Conservation (phyloP, 192 early-diverging fungal species). For the Cladochytrium replicatum region DNA sequence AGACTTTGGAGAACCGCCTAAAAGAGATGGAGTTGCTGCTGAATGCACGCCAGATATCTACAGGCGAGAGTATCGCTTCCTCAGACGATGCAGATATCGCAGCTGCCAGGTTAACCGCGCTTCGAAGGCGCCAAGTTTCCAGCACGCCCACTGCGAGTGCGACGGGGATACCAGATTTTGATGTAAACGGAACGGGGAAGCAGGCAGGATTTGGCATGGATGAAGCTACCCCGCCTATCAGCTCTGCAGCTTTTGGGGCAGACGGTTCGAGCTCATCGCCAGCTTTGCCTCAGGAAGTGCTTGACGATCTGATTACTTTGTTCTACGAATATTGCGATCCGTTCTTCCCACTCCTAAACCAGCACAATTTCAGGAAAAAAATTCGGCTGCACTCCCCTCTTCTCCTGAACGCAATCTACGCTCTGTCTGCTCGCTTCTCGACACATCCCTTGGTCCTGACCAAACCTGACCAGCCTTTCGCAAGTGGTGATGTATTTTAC, state of each 20-base stretch:
- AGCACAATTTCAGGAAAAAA: conserved; percentile 14
- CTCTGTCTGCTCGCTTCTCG: conserved; percentile 30
- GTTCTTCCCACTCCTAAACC: conserved; percentile 21
- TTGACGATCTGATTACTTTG: conserved; percentile 23
- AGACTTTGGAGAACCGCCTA: conserved; percentile 61
- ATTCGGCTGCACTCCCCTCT: conserved; percentile 15
- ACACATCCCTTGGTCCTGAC: conserved; percentile 18
- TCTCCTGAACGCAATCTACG: conserved; percentile 32
- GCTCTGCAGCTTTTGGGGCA: too few species aligned
- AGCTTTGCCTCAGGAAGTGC: conserved; percentile 28
- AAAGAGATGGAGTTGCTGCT: conserved; percentile 70
- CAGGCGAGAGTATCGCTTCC: too few species aligned
- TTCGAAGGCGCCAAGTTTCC: too few species aligned
- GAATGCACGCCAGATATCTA: too few species aligned
- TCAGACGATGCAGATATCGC: too few species aligned
- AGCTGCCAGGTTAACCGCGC: too few species aligned
- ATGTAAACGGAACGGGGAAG: too few species aligned
- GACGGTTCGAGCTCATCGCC: too few species aligned
- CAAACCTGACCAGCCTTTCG: conserved; percentile 5
- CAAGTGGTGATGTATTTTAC: conserved; percentile 31
- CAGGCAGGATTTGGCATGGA: too few species aligned
- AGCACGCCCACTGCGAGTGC: too few species aligned
- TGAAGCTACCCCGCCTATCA: too few species aligned
- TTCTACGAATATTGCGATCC: conserved; percentile 29
- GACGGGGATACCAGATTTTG: too few species aligned